Evolutionary conservation across 1,284 basidiomycete genomes (phyloP), one percentile per base, ranked within the genome.

Genomic region (Fomitopsis schrenkii): DNA sequence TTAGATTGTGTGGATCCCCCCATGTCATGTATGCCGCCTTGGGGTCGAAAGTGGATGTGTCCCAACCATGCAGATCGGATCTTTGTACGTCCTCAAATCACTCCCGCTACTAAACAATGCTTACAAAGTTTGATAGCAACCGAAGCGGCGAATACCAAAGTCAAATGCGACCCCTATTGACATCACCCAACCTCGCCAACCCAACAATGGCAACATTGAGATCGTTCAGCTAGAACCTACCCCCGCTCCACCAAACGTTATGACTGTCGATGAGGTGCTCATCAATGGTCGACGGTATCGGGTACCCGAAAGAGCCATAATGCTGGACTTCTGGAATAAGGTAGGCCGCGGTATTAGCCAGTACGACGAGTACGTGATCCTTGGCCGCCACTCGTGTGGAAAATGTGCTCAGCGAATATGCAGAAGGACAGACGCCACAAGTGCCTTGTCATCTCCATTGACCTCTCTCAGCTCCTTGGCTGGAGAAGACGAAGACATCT

Each of bases 41-140:
- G 91, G 60, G 87, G 86, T 65, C 90, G 90, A 77, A 97, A 96
- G 75, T 99, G 97, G 97, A 98, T 97, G 94, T 99, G 97, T 76
- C 97, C 97, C 2, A 94, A 95, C 70, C 97, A 99, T 73, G 88
- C 88, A 33, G 93, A 97, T 63, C 87, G 88, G 64, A 82, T 91
- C 61, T 74, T 92, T 64, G 91, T 92, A 70, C 72, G 87, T 53
- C n/a, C 8, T 22, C 9, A 14, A 44, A 60, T 42, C 22, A 19
- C 19, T 60, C 33, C 53, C 50, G 30, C 40, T 53, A 12, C 9
- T 46, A 5, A 5, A 3, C 6, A 28, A 12, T 10, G 17, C 30
- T 4, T 9, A 46, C 30, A 26, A 7, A 53, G 26, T 15, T 22
- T 42, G 55, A 30, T 55, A 95, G 93, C 81, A 81, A 71, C 83